Evolutionary conservation across 2,329 filamentous ascomycete species (phyloP).

Genomic region (Aureobasidium pullulans): DNA sequence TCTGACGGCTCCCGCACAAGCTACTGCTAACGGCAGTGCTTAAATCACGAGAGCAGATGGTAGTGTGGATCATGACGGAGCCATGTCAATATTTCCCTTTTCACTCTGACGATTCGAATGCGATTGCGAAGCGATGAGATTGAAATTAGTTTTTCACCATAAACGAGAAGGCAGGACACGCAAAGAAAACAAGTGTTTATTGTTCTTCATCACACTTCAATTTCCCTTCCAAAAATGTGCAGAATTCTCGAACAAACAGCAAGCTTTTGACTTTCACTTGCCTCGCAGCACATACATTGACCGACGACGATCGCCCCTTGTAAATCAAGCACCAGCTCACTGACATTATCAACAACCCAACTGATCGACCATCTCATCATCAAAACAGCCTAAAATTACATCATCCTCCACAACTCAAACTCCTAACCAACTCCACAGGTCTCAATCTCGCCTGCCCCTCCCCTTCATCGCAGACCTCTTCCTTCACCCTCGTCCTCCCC

Average conservation of each 20-base stretch:
- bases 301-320: no score
- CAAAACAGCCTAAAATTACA: neutral
- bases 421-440: neutral
- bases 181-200: neutral
- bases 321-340: no score
- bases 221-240: neutral
- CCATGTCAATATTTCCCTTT: neutral
- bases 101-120: neutral
- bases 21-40: constrained; percentile 15
- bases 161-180: neutral
- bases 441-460: neutral
- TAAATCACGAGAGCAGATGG: neutral
- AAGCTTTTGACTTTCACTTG: no score
- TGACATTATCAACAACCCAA: no score
- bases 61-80: neutral
- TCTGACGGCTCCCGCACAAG: constrained; percentile 21
- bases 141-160: neutral
- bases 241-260: no score
- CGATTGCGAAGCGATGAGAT: neutral
- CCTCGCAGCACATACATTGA: no score
- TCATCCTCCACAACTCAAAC: constrained; percentile 10
- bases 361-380: no score
- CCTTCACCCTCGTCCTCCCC: neutral
- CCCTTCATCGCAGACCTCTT: neutral
- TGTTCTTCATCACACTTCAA: neutral